Evolutionary conservation across 2,329 filamentous ascomycete genomes (phyloP).

Genomic region (Pyricularia sp.): DNA sequence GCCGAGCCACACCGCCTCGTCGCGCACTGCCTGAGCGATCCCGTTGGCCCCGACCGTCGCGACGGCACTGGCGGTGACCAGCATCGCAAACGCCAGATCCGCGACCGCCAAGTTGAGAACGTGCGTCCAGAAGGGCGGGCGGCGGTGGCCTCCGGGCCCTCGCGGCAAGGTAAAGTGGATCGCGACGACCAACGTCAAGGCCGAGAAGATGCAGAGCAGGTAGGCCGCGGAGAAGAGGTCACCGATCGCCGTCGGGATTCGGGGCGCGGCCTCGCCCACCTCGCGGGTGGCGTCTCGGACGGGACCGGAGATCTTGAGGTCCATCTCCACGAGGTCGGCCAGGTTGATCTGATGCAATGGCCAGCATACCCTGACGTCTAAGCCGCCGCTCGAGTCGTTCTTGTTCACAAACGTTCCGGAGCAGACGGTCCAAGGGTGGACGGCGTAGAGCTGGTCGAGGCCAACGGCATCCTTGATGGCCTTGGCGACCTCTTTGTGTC

Average conservation of each 20-base stretch:
- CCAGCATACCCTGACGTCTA: constrained; percentile 15
- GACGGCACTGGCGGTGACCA: constrained; percentile 6
- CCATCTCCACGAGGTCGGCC: constrained; percentile 30
- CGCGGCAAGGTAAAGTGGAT: no score
- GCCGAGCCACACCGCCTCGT: constrained; percentile 26
- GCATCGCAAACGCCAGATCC: constrained; percentile 16
- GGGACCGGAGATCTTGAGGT: constrained; percentile 31
- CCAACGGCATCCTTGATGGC: constrained; percentile 15
- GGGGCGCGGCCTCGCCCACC: constrained; percentile 36
- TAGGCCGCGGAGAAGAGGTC: constrained; percentile 33
- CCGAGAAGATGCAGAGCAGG: constrained; percentile 27
- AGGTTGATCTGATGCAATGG: constrained; percentile 23
- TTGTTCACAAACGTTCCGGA: constrained; percentile 16
- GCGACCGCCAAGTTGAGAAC: constrained; percentile 13
- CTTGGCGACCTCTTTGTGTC: constrained; percentile 8
- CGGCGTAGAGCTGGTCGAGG: constrained; percentile 20
- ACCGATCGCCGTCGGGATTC: constrained; percentile 32
- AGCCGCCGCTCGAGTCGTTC: constrained; percentile 10
- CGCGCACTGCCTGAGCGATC: constrained; percentile 9
- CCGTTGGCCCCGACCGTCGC: constrained; percentile 4
- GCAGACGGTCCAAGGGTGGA: constrained; percentile 18
- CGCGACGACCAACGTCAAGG: constrained; percentile 22
- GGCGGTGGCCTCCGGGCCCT: no score
- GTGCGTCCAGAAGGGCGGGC: not conserved
- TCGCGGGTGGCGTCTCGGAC: constrained; percentile 30